phyloP scores from a whole-genome alignment of 2,329 filamentous ascomycete genomes.

The Tolypocladium capitatum region DNA sequence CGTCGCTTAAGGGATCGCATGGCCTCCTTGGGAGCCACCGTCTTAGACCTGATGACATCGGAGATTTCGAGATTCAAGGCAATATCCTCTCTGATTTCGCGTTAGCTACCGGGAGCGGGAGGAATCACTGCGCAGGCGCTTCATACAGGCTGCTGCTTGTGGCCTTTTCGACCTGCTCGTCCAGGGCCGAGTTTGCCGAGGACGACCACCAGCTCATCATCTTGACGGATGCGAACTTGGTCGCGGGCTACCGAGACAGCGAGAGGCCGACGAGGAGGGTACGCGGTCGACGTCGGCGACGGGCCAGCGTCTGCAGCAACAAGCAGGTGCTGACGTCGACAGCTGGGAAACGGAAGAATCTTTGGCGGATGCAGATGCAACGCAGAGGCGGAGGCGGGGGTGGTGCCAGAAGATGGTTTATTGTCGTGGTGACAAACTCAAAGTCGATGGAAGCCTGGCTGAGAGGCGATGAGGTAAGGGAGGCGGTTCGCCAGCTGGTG shows the following conservation, averaged over 20 bases:
- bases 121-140: background rate
- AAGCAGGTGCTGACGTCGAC: background rate
- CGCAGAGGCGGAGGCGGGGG: background rate
- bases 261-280: background rate
- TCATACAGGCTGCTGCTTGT: constrained; percentile 84
- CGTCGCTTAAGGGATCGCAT: constrained; percentile 92
- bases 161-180: constrained; percentile 93
- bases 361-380: background rate
- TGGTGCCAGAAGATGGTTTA: background rate
- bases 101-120: constrained; percentile 3
- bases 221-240: constrained; percentile 6
- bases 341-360: background rate
- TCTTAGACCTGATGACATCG: constrained; percentile 93
- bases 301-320: background rate
- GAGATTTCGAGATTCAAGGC: constrained; percentile 96
- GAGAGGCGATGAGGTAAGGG: background rate
- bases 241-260: background rate
- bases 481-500: background rate
- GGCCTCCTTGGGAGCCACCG: constrained; percentile 90
- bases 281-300: background rate
- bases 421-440: background rate
- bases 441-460: background rate
- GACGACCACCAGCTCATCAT: constrained; percentile 97
- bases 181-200: constrained; percentile 77
- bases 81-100: constrained; percentile 66